These are phyloP conservation scores for Kockiozyma suomiensis DNA, from an alignment of 805 yeast genomes.

Conservation along the genomic window DNA sequence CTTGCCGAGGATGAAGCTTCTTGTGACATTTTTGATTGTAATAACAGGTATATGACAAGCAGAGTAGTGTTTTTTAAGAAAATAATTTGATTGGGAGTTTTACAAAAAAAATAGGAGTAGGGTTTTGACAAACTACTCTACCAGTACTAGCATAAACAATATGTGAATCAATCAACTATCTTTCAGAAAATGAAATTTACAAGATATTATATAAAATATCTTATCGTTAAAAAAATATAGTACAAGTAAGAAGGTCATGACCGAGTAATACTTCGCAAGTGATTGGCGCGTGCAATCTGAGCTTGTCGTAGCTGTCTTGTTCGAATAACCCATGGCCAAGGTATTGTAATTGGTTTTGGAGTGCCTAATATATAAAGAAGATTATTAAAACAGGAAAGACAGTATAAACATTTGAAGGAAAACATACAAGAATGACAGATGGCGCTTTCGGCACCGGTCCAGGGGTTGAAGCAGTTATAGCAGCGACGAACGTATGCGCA, in stretches of 20 bases:
- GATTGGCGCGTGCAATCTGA: background rate
- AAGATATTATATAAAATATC: background rate
- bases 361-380: too few relatives aligned
- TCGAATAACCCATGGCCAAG: conserved; percentile 6
- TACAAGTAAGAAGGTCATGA: background rate
- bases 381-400: too few relatives aligned
- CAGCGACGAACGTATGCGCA: background rate
- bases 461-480: conserved; percentile 7
- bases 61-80: background rate
- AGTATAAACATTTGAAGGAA: background rate
- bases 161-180: too few relatives aligned
- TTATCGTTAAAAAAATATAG: background rate
- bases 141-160: too few relatives aligned
- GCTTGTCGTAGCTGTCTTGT: background rate
- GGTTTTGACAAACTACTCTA: too few relatives aligned
- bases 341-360: conserved; percentile 1
- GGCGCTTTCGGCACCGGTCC: background rate
- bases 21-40: too few relatives aligned
- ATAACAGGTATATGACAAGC: too few relatives aligned
- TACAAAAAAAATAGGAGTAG: background rate
- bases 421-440: background rate
- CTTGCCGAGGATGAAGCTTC: too few relatives aligned
- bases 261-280: background rate
- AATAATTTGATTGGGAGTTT: background rate
- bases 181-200: too few relatives aligned